Conservation (phyloP, 202 grass and related monocot species). For the Hordeum pubiflorum region DNA sequence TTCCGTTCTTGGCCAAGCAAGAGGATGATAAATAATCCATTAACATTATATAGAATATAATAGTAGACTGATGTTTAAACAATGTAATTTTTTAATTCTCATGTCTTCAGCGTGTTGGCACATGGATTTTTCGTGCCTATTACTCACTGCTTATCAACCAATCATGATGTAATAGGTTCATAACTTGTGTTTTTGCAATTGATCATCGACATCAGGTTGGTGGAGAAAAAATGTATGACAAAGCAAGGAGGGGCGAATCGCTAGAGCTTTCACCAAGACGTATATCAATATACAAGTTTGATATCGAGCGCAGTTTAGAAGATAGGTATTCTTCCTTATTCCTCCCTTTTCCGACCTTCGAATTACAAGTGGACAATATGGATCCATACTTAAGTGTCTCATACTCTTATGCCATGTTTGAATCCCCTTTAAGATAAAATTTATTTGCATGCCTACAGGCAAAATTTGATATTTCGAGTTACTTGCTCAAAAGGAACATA, state of each 20-base stretch:
- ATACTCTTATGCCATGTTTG: neutral
- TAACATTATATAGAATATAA: neutral
- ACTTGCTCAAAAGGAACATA: slow-evolving; percentile 99
- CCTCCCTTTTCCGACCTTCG: neutral
- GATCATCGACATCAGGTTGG: slow-evolving; percentile 46
- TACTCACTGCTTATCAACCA: neutral
- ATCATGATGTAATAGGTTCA: neutral
- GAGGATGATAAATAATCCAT: neutral
- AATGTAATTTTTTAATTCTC: neutral
- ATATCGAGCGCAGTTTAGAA: slow-evolving; percentile 88
- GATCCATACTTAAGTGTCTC: neutral
- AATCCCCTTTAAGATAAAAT: neutral
- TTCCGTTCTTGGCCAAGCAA: neutral
- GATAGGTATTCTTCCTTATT: slow-evolving; percentile 52
- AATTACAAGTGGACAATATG: neutral
- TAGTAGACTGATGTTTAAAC: neutral
- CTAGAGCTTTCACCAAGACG: slow-evolving; percentile 78
- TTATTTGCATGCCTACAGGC: slow-evolving; percentile 45
- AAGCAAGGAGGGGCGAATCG: slow-evolving; percentile 85
- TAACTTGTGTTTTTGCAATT: slow-evolving; percentile 3
- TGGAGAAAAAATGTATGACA: slow-evolving; percentile 94
- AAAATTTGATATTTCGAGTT: slow-evolving; percentile 93
- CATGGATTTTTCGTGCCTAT: neutral
- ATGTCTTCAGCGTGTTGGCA: neutral
- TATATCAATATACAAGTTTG: slow-evolving; percentile 82